Conservation (phyloP, 2,329 filamentous ascomycete genomes). For the Cadophora malorum region DNA sequence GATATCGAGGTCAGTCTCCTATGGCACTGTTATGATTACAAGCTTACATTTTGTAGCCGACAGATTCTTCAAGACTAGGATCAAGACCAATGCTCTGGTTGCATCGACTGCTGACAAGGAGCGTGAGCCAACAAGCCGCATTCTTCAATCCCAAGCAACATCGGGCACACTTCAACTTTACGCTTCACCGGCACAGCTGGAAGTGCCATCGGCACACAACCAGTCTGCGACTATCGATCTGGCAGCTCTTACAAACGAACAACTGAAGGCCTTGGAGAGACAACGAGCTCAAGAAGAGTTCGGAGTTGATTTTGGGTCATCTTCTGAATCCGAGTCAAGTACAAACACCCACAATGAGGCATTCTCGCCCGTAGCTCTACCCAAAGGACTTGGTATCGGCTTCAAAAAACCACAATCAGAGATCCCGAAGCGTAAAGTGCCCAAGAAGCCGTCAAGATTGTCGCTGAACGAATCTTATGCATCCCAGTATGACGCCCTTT, state of each 20-base stretch:
- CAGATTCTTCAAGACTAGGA: conserved; percentile 19
- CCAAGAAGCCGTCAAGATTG: conserved; percentile 10
- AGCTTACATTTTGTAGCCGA: conserved; percentile 11
- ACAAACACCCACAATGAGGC: conserved; percentile 10
- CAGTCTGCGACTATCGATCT: background rate
- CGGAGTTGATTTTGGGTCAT: conserved; percentile 31
- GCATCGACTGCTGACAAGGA: background rate
- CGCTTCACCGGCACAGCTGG: conserved; percentile 17
- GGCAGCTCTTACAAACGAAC: conserved; percentile 21
- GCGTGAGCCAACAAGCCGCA: conserved; percentile 1
- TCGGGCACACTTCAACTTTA: conserved; percentile 5
- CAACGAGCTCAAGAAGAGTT: conserved; percentile 26
- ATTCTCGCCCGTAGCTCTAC: background rate
- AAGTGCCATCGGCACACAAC: background rate
- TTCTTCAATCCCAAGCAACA: conserved; percentile 1
- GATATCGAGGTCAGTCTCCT: conserved; percentile 14
- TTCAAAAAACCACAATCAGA: conserved; percentile 33
- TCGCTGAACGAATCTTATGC: conserved; percentile 5
- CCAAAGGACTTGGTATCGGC: conserved; percentile 23
- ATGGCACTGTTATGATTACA: background rate
- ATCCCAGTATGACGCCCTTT: conserved; percentile 6
- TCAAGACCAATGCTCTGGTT: conserved; percentile 10
- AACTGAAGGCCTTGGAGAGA: conserved; percentile 28
- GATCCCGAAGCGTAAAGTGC: conserved; percentile 12
- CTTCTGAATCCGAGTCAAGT: conserved; percentile 33